phyloP scores from a whole-genome alignment of 257 asterid species.

The Solanum chmielewskii region DNA sequence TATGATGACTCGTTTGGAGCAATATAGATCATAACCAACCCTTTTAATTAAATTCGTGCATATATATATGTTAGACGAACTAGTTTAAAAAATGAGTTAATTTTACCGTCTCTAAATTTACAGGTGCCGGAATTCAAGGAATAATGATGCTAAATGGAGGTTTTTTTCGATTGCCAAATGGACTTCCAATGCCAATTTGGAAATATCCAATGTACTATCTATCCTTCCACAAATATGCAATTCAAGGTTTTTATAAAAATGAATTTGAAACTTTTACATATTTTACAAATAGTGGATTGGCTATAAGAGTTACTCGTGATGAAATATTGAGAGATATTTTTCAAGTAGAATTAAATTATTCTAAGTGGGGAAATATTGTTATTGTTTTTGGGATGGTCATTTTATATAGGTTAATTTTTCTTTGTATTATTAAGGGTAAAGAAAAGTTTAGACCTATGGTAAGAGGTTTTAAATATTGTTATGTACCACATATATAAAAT shows the following conservation, averaged over 20 bases:
- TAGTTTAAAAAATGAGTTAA: background rate
- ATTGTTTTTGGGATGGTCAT: constrained; percentile 40
- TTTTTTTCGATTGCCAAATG: constrained; percentile 34
- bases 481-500: background rate
- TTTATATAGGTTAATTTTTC: constrained; percentile 26
- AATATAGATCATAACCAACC: background rate
- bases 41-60: background rate
- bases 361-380: constrained; percentile 46
- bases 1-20: fast-evolving
- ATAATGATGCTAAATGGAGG: constrained; percentile 48
- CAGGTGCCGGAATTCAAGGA: constrained; percentile 49
- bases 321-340: constrained; percentile 31
- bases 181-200: constrained; percentile 48
- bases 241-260: constrained; percentile 47
- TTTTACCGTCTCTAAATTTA: background rate
- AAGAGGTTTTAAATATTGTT: background rate
- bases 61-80: background rate
- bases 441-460: constrained; percentile 23
- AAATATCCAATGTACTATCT: constrained; percentile 38
- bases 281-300: constrained; percentile 16
- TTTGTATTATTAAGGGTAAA: constrained; percentile 12
- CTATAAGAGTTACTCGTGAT: constrained; percentile 20
- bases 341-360: constrained; percentile 41
- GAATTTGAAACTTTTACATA: constrained; percentile 34
- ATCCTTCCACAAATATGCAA: constrained; percentile 46